phyloP scores from a whole-genome alignment of 2,329 filamentous ascomycete species.

The Zelopaecilomyces penicillatus region DNA sequence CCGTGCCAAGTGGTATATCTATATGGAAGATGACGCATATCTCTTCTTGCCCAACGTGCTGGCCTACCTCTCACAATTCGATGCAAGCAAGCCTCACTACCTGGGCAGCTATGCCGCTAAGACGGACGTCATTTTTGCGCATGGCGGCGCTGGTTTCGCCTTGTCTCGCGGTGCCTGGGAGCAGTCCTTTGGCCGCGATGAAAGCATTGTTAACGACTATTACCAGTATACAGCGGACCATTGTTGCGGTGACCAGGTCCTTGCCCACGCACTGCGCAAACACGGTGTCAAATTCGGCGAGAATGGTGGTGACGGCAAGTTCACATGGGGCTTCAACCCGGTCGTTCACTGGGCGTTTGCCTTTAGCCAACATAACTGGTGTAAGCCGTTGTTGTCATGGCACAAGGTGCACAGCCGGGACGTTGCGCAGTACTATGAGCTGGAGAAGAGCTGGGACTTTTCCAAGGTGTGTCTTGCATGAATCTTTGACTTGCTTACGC shows the following conservation, averaged over 20 bases:
- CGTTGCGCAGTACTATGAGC: constrained; percentile 14
- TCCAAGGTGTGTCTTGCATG: constrained; percentile 4
- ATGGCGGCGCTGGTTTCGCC: constrained; percentile 17
- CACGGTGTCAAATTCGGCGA: constrained; percentile 16
- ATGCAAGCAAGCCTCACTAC: constrained; percentile 14
- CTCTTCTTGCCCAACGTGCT: constrained; percentile 15
- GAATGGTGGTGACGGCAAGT: constrained; percentile 17
- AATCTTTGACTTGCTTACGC: not conserved
- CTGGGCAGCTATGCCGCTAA: constrained; percentile 17
- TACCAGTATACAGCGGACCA: constrained; percentile 15
- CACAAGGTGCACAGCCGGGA: constrained; percentile 19
- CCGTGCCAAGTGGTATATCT: constrained; percentile 18
- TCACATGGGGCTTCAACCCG: constrained; percentile 18
- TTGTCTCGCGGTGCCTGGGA: constrained; percentile 17
- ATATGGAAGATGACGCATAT: constrained; percentile 19
- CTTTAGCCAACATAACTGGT: constrained; percentile 16
- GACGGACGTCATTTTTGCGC: constrained; percentile 16
- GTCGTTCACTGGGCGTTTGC: constrained; percentile 17
- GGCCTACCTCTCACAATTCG: constrained; percentile 12
- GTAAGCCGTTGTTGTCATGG: constrained; percentile 16
- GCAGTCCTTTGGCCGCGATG: constrained; percentile 12
- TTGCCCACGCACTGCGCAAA: constrained; percentile 13
- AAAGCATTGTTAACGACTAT: constrained; percentile 13
- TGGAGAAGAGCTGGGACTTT: constrained; percentile 16
- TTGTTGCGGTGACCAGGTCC: constrained; percentile 19